A percentile compares a stretch with the other conserved stretches of the same genome.
Evolutionary conservation across 1,284 basidiomycete species (phyloP).

Genomic region (Cerrena zonata): DNA sequence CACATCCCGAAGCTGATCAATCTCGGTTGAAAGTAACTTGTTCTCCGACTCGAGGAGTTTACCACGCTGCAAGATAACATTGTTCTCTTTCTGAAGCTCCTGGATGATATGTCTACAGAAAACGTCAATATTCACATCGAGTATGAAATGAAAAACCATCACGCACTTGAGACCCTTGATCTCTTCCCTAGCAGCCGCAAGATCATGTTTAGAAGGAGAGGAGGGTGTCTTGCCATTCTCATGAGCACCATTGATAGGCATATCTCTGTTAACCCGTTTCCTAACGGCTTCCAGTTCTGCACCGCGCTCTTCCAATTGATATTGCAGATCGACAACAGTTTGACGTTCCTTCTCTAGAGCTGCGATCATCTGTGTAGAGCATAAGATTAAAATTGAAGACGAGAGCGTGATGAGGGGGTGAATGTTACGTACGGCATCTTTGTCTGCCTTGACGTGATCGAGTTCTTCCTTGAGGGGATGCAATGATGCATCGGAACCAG

Average conservation of each 20-base stretch:
- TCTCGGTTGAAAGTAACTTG: conserved; percentile 64
- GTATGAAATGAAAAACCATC: too few relatives aligned
- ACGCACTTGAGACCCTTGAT: conserved; percentile 74
- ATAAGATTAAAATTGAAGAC: neutral
- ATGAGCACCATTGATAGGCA: conserved; percentile 36
- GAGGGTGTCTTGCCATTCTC: conserved; percentile 27
- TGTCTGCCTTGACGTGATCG: conserved; percentile 28
- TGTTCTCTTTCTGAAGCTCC: conserved; percentile 76
- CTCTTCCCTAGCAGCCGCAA: conserved; percentile 50
- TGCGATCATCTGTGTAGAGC: conserved; percentile 25
- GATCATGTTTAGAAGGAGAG: conserved; percentile 47
- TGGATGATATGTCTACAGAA: conserved; percentile 84
- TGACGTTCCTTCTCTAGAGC: conserved; percentile 35
- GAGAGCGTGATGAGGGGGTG: neutral
- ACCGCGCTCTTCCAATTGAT: conserved; percentile 40
- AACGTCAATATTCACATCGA: too few relatives aligned
- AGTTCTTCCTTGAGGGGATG: conserved; percentile 19
- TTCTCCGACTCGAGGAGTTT: conserved; percentile 76
- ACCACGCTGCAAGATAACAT: conserved; percentile 55
- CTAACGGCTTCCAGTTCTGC: conserved; percentile 51
- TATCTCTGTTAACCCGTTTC: conserved; percentile 55
- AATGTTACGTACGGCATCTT: conserved; percentile 33
- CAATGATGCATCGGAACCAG: conserved; percentile 8
- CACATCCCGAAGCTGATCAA: conserved; percentile 72
- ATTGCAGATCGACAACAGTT: conserved; percentile 33